Base-by-base conservation (phyloP, 2,329 filamentous ascomycete genomes). In the Epichloe scottii region DNA sequence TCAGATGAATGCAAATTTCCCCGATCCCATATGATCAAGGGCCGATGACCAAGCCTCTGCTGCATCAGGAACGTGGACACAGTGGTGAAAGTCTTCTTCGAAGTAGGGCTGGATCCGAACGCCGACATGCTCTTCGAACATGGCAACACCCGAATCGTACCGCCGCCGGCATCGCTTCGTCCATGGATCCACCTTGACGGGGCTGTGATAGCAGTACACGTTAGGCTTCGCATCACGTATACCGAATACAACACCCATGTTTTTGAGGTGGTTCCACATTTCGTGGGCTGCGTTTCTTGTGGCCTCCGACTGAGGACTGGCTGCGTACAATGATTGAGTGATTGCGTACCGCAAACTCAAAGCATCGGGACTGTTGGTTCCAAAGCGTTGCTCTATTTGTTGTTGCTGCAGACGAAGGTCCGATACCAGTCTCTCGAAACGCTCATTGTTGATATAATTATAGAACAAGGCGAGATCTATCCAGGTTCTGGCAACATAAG, bases 161-260 rank as follows among this genome's bases (percentile, higher is more conserved):
- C 67, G 63, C 46, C 70, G 64, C 23, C 65, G 63, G 51, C 70
- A 72, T 51, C 70, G 64, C 56, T 69, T 71, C 14, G 66, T 69
- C 66, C 65, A 70, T 2, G 70, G 70, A n/a, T 69, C 66, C 6
- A 70, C 65, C 56, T 71, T 71, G 56, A 73, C 60, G 0, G 66
- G 66, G 51, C 69, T 70, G 51, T 73, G 70, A 49, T 69, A 71
- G 56, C 70, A 73, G 54, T 64, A 71, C 3, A 63, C 59, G 48
- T 70, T 68, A 4, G 67, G 62, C 26, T 67, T 64, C 5, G 66
- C 57, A 48, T 68, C 66, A 17, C 66, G 65, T 34, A 70, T 61
- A 3, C 63, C 59, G 46, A 63, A 69, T 2, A 71, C 60, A 5
- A 67, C 61, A 3, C 64, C 62, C 52, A 65, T 60, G 5, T 59